Base-by-base conservation (phyloP, 208 protist species). In the Acanthamoeba triangularis region DNA sequence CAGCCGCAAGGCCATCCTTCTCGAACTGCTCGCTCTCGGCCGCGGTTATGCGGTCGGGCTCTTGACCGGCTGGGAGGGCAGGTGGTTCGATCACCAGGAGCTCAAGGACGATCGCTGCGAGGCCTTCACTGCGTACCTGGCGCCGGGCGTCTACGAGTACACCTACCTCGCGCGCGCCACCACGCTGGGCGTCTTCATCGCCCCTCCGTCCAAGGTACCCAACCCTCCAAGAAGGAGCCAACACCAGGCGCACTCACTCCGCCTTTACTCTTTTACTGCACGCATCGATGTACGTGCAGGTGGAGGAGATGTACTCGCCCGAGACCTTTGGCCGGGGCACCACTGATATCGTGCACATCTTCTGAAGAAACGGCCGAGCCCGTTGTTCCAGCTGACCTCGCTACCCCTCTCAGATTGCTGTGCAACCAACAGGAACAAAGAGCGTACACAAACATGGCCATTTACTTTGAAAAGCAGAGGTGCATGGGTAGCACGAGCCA, bases 261-360 rank as follows among this genome's bases (percentile, higher is more conserved):
- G 11, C 5, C 41, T 4, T 63, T 54, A 54, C 56, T 63, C 18
- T 76, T n/a, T n/a, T n/a, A n/a, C n/a, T n/a, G n/a, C n/a, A 25
- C 54, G 30, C 59, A 20, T 65, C 20, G 13, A 56, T 56, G 16
- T 23, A 23, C 20, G 54, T 65, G 59, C 20, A 78, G 69, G 87
- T 74, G 16, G 87, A 93, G 61, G 87, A 93, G 87, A 93, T 93
- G 87, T 93, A 93, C 63, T 56, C 54, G 28, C 87, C 87, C 0
- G 87, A 93, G 87, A 93, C 87, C 35, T 93, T 93, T 33, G 87
- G 87, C 25, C 54, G 87, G 13, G 87, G 87, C 35, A 76, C 87
- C 23, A 76, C 87, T 13, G 54, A 67, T 11, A 20, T 67, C 4
- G 87, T 93, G 33, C 87, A 93, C 87, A 16, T 93, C 47, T 67